Conservation (phyloP, 129 eudicot genomes). For the Apium graveolens region DNA sequence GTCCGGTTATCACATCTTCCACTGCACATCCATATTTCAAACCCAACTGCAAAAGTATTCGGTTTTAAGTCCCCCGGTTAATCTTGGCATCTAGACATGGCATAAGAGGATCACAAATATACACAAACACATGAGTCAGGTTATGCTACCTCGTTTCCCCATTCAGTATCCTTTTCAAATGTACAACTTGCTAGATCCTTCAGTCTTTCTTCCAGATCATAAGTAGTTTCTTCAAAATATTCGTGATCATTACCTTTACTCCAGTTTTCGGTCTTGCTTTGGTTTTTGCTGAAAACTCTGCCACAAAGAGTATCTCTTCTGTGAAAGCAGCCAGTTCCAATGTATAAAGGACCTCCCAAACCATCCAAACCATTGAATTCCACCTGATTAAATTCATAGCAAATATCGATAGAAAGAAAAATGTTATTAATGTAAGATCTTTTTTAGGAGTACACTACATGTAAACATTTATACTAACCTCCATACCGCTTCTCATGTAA, state of each 20-base stretch:
- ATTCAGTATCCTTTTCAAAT: slow-evolving; percentile 51
- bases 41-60: slow-evolving; percentile 43
- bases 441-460: not conserved
- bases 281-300: slow-evolving; percentile 25
- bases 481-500: slow-evolving; percentile 23
- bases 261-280: slow-evolving; percentile 28
- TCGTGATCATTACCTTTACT: slow-evolving; percentile 7
- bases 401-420: not conserved
- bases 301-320: slow-evolving; percentile 64
- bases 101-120: not conserved
- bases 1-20: slow-evolving; percentile 86
- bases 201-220: slow-evolving; percentile 17
- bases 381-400: slow-evolving; percentile 30
- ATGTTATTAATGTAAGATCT: not conserved
- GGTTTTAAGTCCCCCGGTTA: not conserved
- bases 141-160: slow-evolving; percentile 73
- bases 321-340: slow-evolving; percentile 86
- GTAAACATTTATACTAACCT: slow-evolving; percentile 30
- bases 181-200: slow-evolving; percentile 52
- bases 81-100: not conserved
- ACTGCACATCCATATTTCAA: slow-evolving; percentile 77
- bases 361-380: slow-evolving; percentile 82
- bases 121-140: not conserved
- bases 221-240: slow-evolving; percentile 10
- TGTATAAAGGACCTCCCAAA: slow-evolving; percentile 61